Conservation (phyloP, 2,329 filamentous ascomycete species). For the Colletotrichum tropicale region DNA sequence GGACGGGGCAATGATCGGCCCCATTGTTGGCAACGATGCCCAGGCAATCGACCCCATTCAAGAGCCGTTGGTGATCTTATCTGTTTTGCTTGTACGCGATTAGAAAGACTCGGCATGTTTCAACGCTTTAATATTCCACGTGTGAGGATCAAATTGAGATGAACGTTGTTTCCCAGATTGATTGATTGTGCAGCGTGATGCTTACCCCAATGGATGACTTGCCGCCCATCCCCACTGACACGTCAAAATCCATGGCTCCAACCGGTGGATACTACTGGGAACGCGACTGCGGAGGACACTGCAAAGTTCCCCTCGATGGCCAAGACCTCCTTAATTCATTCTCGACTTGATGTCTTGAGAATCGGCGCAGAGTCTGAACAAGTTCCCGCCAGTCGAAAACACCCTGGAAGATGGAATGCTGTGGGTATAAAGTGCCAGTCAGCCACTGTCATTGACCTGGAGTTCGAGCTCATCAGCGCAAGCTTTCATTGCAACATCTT, state of each 20-base stretch:
- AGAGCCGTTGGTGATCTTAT: neutral
- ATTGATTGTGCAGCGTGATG: neutral
- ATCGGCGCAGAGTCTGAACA: neutral
- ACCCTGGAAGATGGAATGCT: neutral
- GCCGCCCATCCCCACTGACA: neutral
- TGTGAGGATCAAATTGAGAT: neutral
- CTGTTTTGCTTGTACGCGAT: neutral
- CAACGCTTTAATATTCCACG: conserved; percentile 1
- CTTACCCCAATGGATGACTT: neutral
- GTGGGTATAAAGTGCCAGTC: neutral
- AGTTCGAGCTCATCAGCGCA: neutral
- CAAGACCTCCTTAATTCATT: conserved; percentile 16
- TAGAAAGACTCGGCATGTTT: conserved; percentile 3
- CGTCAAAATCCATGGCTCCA: neutral
- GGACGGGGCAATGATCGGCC: conserved; percentile 3
- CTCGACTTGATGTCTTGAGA: neutral
- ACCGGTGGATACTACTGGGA: neutral
- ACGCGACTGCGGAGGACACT: neutral
- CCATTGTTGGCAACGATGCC: neutral
- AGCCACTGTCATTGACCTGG: neutral
- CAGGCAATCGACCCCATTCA: neutral
- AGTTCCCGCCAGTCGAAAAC: neutral
- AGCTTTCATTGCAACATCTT: neutral
- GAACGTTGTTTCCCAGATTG: neutral
- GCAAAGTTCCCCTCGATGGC: neutral